Evolutionary conservation across 441 rosid species (phyloP).

Genomic region (Aleurites moluccanus): DNA sequence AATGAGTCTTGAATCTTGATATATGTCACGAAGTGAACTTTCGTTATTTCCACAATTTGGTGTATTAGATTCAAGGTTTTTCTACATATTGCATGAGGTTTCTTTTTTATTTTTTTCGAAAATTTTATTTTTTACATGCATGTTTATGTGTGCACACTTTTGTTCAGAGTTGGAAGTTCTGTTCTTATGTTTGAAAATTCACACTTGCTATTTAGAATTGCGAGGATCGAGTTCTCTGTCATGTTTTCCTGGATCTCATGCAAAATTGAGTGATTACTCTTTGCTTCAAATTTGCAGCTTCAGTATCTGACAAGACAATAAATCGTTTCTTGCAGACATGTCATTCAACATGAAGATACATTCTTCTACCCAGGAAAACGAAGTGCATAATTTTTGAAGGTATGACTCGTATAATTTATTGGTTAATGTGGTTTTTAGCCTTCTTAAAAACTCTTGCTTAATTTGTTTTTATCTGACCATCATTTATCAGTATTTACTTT

Average conservation of each 20-base stretch:
- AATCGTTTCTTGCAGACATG: neutral
- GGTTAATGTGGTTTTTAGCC: neutral
- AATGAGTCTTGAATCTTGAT: neutral
- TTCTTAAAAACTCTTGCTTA: neutral
- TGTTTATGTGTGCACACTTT: neutral
- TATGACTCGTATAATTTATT: neutral
- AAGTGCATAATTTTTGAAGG: conserved; percentile 15
- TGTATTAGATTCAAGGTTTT: neutral
- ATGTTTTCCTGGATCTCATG: neutral
- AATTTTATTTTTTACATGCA: neutral
- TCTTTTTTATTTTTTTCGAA: neutral
- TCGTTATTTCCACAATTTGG: neutral
- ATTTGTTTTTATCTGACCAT: neutral
- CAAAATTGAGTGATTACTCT: neutral
- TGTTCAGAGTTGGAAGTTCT: neutral
- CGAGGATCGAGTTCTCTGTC: neutral
- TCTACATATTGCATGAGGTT: neutral
- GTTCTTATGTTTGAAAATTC: neutral
- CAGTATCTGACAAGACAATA: neutral
- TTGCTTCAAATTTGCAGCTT: conserved; percentile 19
- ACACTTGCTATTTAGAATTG: neutral
- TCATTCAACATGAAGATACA: neutral
- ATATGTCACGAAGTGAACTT: neutral
- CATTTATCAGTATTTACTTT: neutral
- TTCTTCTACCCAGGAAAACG: conserved; percentile 4